Evolutionary conservation across 495 filamentous ascomycete species (phyloP).

Genomic region (Aspergillus baeticus): DNA sequence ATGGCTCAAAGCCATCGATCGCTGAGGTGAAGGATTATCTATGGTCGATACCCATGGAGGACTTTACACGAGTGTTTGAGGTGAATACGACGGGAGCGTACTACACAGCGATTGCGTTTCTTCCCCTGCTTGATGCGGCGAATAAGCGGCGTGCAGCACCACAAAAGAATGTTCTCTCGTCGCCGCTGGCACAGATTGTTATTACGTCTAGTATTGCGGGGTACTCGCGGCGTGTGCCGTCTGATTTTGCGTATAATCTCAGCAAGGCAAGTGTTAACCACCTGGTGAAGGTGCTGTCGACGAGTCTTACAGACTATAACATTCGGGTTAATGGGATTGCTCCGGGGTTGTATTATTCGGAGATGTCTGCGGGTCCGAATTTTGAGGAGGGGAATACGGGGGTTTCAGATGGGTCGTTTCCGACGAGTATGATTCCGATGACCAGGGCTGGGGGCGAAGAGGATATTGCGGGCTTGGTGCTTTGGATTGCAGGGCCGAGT

Average conservation of each 20-base stretch:
- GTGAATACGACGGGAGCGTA: constrained; percentile 62
- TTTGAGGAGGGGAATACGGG: constrained; percentile 18
- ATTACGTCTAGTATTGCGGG: constrained; percentile 62
- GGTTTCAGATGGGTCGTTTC: constrained; percentile 42
- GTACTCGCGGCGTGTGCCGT: constrained; percentile 54
- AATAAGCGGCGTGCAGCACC: constrained; percentile 49
- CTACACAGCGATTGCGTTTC: constrained; percentile 63
- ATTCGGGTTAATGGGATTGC: constrained; percentile 67
- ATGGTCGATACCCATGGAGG: constrained; percentile 51
- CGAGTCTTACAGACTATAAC: constrained; percentile 50
- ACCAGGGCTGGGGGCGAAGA: constrained; percentile 53
- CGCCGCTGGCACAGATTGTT: constrained; percentile 60
- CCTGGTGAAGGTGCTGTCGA: constrained; percentile 61
- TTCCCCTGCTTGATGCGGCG: constrained; percentile 60
- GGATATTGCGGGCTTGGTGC: constrained; percentile 62
- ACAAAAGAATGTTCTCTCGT: constrained; percentile 36
- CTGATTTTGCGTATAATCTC: constrained; percentile 60
- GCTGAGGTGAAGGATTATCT: constrained; percentile 53
- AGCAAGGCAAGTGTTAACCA: constrained; percentile 66
- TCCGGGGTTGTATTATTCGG: constrained; percentile 63
- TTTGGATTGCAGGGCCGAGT: constrained; percentile 62
- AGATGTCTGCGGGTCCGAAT: constrained; percentile 49
- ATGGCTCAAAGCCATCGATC: constrained; percentile 37
- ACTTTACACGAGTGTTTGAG: constrained; percentile 56
- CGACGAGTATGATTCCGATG: constrained; percentile 47